Percentiles rank a stretch among this genome's conserved stretches.
phyloP scores from a whole-genome alignment of 208 protist genomes.

The Trypanosoma rangeli region DNA sequence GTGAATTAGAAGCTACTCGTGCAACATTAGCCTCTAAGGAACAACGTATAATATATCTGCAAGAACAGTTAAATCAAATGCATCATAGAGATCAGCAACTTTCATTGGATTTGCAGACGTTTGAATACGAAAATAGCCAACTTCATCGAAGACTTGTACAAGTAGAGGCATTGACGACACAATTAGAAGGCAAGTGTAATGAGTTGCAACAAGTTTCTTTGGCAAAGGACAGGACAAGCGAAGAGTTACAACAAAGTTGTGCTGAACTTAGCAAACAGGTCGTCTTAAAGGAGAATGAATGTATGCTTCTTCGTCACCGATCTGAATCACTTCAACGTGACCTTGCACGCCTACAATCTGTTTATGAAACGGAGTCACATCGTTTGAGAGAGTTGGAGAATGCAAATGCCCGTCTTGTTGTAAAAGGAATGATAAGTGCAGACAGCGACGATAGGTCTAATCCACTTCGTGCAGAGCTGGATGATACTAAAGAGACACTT shows the following conservation, averaged over 20 bases:
- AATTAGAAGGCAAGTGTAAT: constrained; percentile 43
- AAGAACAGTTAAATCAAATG: constrained; percentile 68
- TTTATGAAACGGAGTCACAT: constrained; percentile 35
- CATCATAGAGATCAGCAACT: constrained; percentile 82
- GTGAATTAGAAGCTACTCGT: constrained; percentile 67
- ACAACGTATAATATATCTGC: constrained; percentile 65
- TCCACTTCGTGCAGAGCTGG: constrained; percentile 31
- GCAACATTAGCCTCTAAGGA: constrained; percentile 73
- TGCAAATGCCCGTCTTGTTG: constrained; percentile 70
- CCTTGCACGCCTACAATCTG: constrained; percentile 35
- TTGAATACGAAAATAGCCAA: constrained; percentile 79
- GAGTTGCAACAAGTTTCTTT: constrained; percentile 55
- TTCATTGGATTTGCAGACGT: constrained; percentile 71
- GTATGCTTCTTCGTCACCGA: constrained; percentile 57
- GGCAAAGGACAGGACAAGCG: constrained; percentile 55
- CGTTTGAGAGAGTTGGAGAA: constrained; percentile 56
- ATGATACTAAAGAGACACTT: constrained; percentile 23
- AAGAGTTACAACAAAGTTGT: constrained; percentile 79
- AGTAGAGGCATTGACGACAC: constrained; percentile 33
- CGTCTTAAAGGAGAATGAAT: constrained; percentile 79
- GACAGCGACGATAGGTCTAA: constrained; percentile 29
- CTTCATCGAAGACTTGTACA: constrained; percentile 69
- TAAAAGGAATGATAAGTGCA: constrained; percentile 48
- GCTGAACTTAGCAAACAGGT: constrained; percentile 81
- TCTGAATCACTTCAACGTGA: constrained; percentile 65